Evolutionary conservation across 2,329 filamentous ascomycete species (phyloP).

Genomic region (Juglanconis oblonga): DNA sequence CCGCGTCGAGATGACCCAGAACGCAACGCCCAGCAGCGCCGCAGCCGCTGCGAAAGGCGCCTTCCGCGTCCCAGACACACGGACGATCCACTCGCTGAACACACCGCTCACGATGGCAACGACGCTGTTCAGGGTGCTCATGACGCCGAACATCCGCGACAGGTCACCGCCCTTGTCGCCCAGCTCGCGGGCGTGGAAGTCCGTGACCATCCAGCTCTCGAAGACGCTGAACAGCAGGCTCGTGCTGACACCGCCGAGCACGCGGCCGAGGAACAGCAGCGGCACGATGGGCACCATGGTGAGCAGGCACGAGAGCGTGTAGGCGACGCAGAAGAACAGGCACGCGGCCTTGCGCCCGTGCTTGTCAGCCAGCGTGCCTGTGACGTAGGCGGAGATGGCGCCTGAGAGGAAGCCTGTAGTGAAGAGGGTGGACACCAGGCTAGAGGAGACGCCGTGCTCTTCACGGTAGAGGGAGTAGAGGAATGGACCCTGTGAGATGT

Average conservation of each 20-base stretch:
- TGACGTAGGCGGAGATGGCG: slow-evolving; percentile 41
- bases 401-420: slow-evolving; percentile 43
- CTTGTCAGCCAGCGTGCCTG: slow-evolving; percentile 46
- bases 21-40: slow-evolving; percentile 38
- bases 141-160: slow-evolving; percentile 47
- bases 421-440: slow-evolving; percentile 37
- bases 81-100: slow-evolving; percentile 49
- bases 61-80: slow-evolving; percentile 42
- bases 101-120: slow-evolving; percentile 53
- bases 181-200: slow-evolving; percentile 44
- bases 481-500: slow-evolving; percentile 28
- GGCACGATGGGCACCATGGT: slow-evolving; percentile 29
- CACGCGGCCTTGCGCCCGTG: slow-evolving; percentile 51
- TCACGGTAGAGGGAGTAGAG: slow-evolving; percentile 35
- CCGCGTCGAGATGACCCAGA: slow-evolving; percentile 39
- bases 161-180: slow-evolving; percentile 39
- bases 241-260: slow-evolving; percentile 53
- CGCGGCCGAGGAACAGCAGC: slow-evolving; percentile 49
- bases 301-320: slow-evolving; percentile 48
- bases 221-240: slow-evolving; percentile 58
- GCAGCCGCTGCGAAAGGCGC: slow-evolving; percentile 45
- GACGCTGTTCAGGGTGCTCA: slow-evolving; percentile 52
- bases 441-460: slow-evolving; percentile 27
- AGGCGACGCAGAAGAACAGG: slow-evolving; percentile 51
- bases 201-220: slow-evolving; percentile 60